Conservation (phyloP, 2,329 filamentous ascomycete species). For the Neocucurbitaria cava region DNA sequence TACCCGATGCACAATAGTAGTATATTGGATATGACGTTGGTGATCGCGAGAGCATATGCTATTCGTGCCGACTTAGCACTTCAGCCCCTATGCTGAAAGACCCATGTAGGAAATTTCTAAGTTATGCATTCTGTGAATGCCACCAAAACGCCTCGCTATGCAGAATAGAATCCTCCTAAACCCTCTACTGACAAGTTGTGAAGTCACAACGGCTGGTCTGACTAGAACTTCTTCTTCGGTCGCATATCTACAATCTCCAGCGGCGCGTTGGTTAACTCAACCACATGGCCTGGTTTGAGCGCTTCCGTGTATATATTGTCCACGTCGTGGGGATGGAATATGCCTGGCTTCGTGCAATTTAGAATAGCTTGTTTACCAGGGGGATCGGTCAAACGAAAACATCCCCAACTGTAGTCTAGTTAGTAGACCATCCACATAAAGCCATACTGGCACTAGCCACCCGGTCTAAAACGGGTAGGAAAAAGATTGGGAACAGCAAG, state of each 20-base stretch:
- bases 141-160: neutral
- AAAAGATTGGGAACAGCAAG: neutral
- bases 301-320: slow-evolving; percentile 81
- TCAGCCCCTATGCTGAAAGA: too few species aligned
- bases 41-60: too few species aligned
- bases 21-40: too few species aligned
- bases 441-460: neutral
- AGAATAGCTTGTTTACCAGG: slow-evolving; percentile 87
- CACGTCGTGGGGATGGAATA: slow-evolving; percentile 81
- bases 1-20: too few species aligned
- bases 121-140: neutral
- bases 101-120: too few species aligned
- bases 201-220: neutral
- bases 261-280: slow-evolving; percentile 62
- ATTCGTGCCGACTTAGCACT: too few species aligned
- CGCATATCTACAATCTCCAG: slow-evolving; percentile 72
- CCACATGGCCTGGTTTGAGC: slow-evolving; percentile 63
- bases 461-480: too few species aligned
- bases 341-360: slow-evolving; percentile 75
- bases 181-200: neutral
- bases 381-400: slow-evolving; percentile 92
- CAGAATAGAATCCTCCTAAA: neutral
- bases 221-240: slow-evolving; percentile 31
- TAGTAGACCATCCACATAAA: neutral
- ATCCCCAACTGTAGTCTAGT: slow-evolving; percentile 72